Conservation (phyloP, 192 early-diverging fungal species). For the Umbelopsis vinacea region DNA sequence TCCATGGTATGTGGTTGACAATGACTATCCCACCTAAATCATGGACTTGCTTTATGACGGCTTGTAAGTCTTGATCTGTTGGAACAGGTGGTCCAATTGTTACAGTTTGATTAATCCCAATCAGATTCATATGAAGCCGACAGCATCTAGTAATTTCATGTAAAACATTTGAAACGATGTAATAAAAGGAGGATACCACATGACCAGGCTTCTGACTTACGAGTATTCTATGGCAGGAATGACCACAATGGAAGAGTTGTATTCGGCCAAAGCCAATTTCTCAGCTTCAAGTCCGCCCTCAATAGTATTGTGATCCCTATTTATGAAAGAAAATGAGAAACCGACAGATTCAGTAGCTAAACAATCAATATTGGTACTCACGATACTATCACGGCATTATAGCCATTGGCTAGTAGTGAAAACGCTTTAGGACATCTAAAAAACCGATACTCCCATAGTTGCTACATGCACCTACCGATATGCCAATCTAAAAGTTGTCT, state of each 20-base stretch:
- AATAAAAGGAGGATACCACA: not conserved
- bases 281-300: slow-evolving; percentile 64
- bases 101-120: slow-evolving; percentile 64
- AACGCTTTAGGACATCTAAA: no score
- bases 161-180: not conserved
- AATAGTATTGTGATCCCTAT: slow-evolving; percentile 71
- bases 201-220: slow-evolving; percentile 29
- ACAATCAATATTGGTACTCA: slow-evolving; percentile 14
- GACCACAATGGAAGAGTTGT: slow-evolving; percentile 56
- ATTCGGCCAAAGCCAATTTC: slow-evolving; percentile 54
- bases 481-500: slow-evolving; percentile 65
- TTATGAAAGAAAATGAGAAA: not conserved
- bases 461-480: slow-evolving; percentile 46
- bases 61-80: slow-evolving; percentile 60
- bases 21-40: slow-evolving; percentile 71
- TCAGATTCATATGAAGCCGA: slow-evolving; percentile 74
- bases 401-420: slow-evolving; percentile 59
- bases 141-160: slow-evolving; percentile 49
- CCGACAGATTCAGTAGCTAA: not conserved
- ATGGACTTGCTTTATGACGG: slow-evolving; percentile 63
- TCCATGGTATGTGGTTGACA: slow-evolving; percentile 83
- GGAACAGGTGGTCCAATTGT: slow-evolving; percentile 54
- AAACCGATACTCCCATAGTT: not conserved
- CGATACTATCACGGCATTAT: slow-evolving; percentile 67
- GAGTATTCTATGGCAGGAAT: slow-evolving; percentile 72